Conservation (phyloP, 768 basidiomycete genomes). For the Gautieria morchelliformis region DNA sequence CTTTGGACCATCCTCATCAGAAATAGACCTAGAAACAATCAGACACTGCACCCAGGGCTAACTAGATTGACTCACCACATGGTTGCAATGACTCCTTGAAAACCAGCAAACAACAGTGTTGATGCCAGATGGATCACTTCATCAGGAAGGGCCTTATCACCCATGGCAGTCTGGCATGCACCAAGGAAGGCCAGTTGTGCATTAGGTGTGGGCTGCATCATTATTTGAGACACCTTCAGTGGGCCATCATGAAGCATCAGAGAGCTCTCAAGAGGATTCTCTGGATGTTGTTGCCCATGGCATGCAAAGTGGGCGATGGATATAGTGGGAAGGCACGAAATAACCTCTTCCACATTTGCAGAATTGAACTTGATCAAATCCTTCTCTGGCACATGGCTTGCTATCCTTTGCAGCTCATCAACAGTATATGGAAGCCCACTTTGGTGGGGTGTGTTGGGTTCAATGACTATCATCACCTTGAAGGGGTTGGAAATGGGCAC, state of each 20-base stretch:
- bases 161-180: conserved; percentile 22
- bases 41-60: neutral
- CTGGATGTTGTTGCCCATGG: conserved; percentile 17
- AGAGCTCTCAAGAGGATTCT: conserved; percentile 19
- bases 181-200: conserved; percentile 22
- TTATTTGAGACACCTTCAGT: conserved; percentile 17
- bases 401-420: conserved; percentile 4
- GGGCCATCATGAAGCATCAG: conserved; percentile 18
- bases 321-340: neutral
- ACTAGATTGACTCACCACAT: no score
- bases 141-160: conserved; percentile 15
- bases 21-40: conserved; percentile 14
- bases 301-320: conserved; percentile 25
- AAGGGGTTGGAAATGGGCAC: no score
- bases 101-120: conserved; percentile 22
- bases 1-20: conserved; percentile 16
- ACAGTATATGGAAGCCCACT: conserved; percentile 10
- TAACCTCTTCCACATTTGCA: neutral
- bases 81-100: no score
- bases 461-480: conserved; percentile 11
- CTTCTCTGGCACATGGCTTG: neutral
- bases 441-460: conserved; percentile 13
- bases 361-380: neutral
- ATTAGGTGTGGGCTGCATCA: conserved; percentile 8
- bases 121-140: conserved; percentile 24